Conservation (phyloP, 164 flowering plant genomes). For the Magnolia sinica region DNA sequence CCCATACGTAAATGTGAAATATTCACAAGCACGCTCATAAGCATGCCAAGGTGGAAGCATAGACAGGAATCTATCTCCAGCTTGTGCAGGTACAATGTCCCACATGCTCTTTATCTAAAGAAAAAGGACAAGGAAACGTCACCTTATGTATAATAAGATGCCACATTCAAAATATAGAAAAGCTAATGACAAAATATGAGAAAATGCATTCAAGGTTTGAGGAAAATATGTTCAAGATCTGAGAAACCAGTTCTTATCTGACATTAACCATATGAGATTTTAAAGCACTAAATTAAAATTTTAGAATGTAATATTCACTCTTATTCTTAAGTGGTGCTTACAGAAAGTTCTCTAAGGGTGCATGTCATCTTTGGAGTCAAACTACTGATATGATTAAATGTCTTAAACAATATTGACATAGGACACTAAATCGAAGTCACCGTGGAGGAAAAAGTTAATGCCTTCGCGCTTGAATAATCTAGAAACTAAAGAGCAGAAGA, state of each 20-base stretch:
- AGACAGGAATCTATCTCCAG: constrained; percentile 82
- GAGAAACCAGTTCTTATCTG: neutral
- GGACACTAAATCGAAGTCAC: neutral
- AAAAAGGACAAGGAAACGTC: constrained; percentile 1
- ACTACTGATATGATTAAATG: neutral
- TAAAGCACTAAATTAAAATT: neutral
- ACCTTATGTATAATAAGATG: neutral
- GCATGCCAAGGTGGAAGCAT: constrained; percentile 99
- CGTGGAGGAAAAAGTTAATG: neutral
- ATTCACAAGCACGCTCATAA: constrained; percentile 87
- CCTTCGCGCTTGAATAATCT: neutral
- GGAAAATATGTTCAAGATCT: neutral
- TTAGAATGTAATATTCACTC: neutral
- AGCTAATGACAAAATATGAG: neutral
- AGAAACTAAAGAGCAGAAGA: neutral
- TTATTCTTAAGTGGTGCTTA: neutral
- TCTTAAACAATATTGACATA: constrained; percentile 1
- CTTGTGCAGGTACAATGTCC: constrained; percentile 72
- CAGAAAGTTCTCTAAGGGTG: neutral
- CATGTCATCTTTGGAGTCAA: neutral
- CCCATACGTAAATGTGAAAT: constrained; percentile 73
- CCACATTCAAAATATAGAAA: neutral
- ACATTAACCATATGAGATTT: neutral
- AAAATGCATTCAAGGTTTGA: too few relatives aligned
- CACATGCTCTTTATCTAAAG: constrained; percentile 60